Base-by-base conservation (phyloP, 441 rosid genomes). In the Gossypium laxum region DNA sequence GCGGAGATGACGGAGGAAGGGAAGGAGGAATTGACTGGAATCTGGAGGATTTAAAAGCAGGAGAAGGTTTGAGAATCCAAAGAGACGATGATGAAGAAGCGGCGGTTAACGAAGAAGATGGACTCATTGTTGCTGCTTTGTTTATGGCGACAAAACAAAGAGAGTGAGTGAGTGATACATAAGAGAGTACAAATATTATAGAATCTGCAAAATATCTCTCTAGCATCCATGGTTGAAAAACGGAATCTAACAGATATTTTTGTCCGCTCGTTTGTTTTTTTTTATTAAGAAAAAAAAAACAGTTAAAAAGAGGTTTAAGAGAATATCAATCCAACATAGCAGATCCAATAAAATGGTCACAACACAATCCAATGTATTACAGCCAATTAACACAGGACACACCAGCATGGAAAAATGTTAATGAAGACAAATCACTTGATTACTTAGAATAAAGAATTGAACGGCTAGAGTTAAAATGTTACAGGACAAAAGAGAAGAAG, bases 71-170 rank as follows among this genome's bases (percentile, higher is more conserved):
- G 5, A 69, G 75, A n/a, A 57, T 66, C 68, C 54, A 41, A 15
- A 70, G 69, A 58, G 72, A 54, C 21, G 38, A 32, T 2, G 51
- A 55, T 5, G 70, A 26, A 67, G 71, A 17, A 64, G 74, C 74
- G 0, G 63, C 52, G 12, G 45, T 14, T 67, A 50, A 3, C 0
- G 70, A 66, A 6, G 57, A 22, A 15, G 71, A 8, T 17, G 67
- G 63, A 7, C 52, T 72, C 69, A 72, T 54, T 45, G 38, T 70
- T 28, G 21, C 22, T 15, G 14, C 8, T 18, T 18, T 26, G 18
- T 38, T 62, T 3, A n/a, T 12, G 63, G 64, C 38, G 21, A 63
- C 52, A 15, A 30, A 7, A 6, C 1, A 52, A 2, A n/a, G 22
- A 60, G 12, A 6, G 4, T 17, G 14, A 15, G 38, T 32, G 3